Base-by-base conservation (phyloP, 2,329 filamentous ascomycete genomes). In the Sclerotinia nivalis region DNA sequence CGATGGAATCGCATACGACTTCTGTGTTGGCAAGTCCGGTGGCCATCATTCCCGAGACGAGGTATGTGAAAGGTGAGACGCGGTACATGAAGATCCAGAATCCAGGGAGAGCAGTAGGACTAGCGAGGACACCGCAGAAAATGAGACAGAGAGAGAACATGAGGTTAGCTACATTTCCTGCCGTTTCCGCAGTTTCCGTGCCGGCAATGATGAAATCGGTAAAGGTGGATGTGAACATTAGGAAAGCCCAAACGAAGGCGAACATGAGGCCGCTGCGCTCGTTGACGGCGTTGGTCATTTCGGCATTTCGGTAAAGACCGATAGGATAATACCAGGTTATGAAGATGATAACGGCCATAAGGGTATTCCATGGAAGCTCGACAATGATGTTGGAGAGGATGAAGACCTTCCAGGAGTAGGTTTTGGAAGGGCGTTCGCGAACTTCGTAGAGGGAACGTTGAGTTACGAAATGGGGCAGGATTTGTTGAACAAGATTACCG, bases 31-130 rank as follows among this genome's bases (percentile, higher is more conserved):
- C 91, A 4, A 97, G 82, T 5, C 88, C 92, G 0, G 86, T 86
- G 0, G 89, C 85, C 0, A 95, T 80, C 82, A 97, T 88, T 25
- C 90, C 92, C 6, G 86, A 86, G 22, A 96, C 88, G 25, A 96
- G 82, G 78, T 97, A 97, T 0, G 91, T 94, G 67, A 97, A 92
- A 0, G 93, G 93, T 0, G 90, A 93, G 66, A 93, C 82, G 58
- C 91, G 88, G 80, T 95, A 96, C 90, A 93, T 92, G 83, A 93
- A 93, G 75, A 91, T 89, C 91, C 92, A 95, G 84, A 94, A 94
- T 4, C 87, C 82, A 0, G 92, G 91, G 49, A 96, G 84, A 1
- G 80, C 78, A 5, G 81, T 79, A 1, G 90, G 89, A 18, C 82
- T 82, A 34, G 89, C 89, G 74, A 96, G 86, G 64, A 96, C 90